Base-by-base conservation (phyloP, 2,329 filamentous ascomycete genomes). In the Pseudogymnoascus sp. region DNA sequence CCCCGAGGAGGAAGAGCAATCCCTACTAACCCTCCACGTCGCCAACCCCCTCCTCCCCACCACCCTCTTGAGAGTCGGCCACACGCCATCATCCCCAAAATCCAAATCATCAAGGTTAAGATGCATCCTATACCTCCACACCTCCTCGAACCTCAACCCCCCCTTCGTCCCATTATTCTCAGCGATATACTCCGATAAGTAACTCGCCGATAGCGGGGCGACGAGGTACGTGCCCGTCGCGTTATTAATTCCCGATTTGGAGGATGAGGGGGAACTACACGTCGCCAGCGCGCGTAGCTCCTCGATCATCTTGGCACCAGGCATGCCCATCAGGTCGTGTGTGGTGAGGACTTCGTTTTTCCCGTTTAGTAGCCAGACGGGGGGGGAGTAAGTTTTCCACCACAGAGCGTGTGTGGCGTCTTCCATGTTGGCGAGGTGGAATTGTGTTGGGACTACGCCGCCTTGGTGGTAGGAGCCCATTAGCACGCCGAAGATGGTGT, bases 351-450 rank as follows among this genome's bases (percentile, higher is more conserved):
- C 81, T 67, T 87, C 83, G 67, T 89, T 91, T 74, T 89, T 89
- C 61, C 88, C 87, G 67, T 91, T 88, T 5, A 93, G 78, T 18
- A 93, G 80, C 89, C 90, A 93, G 37, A 88, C 87, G 0, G 90
- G 90, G 16, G 90, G 90, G 72, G 87, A 89, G 72, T 93, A 93
- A 1, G 90, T 93, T 73, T 92, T 93, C 90, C 90, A 93, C 90
- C 90, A 93, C 18, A 90, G 80, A 3, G 87, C 88, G 35, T 88
- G 81, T 1, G 85, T 86, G 7, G 88, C 85, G 66, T 88, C 87
- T 4, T 84, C 80, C 67, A 65, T 65, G 62, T 89, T 86, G 70
- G 86, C 88, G 70, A 93, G 80, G 71, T 90, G 90, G 0, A 89
- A 84, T 70, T 93, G 90, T 5, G 85, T 86, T 0, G 89, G 88